A percentile compares a stretch with the other conserved stretches of the same genome.
Conservation (phyloP, 2,329 filamentous ascomycete genomes). For the Byssoonygena ceratinophila region DNA sequence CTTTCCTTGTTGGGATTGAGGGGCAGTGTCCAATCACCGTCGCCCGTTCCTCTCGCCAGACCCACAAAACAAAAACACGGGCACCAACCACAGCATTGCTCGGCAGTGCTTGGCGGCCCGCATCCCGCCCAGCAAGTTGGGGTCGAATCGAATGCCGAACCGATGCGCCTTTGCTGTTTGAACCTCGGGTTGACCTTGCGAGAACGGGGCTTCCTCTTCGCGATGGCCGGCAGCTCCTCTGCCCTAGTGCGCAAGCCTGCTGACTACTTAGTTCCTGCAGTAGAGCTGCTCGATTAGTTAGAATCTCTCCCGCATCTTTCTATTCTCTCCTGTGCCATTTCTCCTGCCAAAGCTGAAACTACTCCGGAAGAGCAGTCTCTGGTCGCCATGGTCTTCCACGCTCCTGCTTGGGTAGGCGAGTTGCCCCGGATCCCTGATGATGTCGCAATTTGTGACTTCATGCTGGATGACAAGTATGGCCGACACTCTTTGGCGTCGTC, state of each 20-base stretch:
- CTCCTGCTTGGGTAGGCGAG: conserved; percentile 31
- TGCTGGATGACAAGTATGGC: conserved; percentile 61
- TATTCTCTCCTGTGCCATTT: not conserved
- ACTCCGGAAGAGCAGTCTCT: not conserved
- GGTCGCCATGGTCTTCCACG: conserved; percentile 38
- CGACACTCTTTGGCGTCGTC: conserved; percentile 54
- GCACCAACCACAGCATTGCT: conserved; percentile 1
- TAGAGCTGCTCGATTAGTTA: not conserved
- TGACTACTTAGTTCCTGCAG: not conserved
- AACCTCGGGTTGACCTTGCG: not conserved
- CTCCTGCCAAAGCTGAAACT: not conserved
- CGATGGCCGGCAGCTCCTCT: not conserved
- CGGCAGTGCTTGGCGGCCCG: not conserved
- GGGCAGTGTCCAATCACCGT: not conserved
- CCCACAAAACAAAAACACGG: not conserved
- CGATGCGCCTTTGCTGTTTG: not conserved
- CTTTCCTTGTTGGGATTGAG: not conserved
- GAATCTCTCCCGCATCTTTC: not conserved
- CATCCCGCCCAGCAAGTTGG: not conserved
- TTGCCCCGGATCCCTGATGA: conserved; percentile 56
- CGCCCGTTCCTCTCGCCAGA: not conserved
- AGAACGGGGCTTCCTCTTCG: not conserved
- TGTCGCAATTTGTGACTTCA: conserved; percentile 64
- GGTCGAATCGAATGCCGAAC: not conserved
- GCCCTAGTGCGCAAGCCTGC: not conserved